Base-by-base conservation (phyloP, 1,284 basidiomycete genomes). In the Heterobasidion annosum region DNA sequence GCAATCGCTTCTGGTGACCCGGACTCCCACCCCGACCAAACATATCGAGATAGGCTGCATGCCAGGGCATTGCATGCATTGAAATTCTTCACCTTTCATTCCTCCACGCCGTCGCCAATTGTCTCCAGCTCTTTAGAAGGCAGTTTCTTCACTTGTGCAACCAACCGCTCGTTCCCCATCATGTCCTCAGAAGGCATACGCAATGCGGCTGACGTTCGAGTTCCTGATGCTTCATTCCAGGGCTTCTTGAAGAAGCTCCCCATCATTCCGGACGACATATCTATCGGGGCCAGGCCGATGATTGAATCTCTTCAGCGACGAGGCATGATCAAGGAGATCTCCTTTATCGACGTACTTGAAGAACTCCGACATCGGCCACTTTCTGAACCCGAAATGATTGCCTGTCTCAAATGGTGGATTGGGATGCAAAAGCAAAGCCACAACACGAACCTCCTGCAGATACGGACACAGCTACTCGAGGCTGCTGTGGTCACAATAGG, bases 381-480 rank as follows among this genome's bases (percentile, higher is more conserved):
- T 16, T 69, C 69, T 0, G 81, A 91, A 60, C 70, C 75, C 12
- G 93, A 98, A 68, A 87, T 91, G 72, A 68, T 86, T 18, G 84
- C 84, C 3, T 95, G 91, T 67, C 74, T 98, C 59, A 81, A 83
- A 56, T 99, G 96, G 96, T 97, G 94, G 90, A 81, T 88, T 53
- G 68, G 70, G 25, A 68, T 92, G 13, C 81, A 82, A 44, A 76
- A 79, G 49, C 75, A 79, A 9, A 68, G 70, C 25, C 33, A 37
- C n/a, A 37, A 50, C 34, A 33, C 12, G 34, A 66, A 68, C 47
- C 67, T 81, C 48, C 63, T 70, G 7, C 71, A 73, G 18, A 73
- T 83, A 46, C 78, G 86, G 25, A 67, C 72, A 2, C 76, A 88
- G 57, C 74, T 95, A 6, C 68, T 95, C 8, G 78, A 86, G 55